Evolutionary conservation across 2,329 filamentous ascomycete species (phyloP), one percentile per base, ranked within the genome.

Genomic region (Byssochlamys sp.): DNA sequence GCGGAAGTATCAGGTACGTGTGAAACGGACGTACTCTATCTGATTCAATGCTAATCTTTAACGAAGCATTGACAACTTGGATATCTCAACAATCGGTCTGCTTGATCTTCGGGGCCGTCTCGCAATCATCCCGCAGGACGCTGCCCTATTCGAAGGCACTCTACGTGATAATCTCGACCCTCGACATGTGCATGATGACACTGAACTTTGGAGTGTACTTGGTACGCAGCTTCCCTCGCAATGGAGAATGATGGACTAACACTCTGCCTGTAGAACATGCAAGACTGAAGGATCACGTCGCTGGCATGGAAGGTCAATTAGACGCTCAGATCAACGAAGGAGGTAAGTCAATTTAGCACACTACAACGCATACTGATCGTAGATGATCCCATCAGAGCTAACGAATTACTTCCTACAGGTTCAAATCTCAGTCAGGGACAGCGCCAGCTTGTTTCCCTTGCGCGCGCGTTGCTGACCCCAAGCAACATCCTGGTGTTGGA

Each of bases 61-160:
- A 33, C 52, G 53, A 53, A 88, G 84, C 65, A 96, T 99, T 67
- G 94, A 99, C 74, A 82, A 84, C 52, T 77, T 99, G 56, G 89
- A 96, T 74, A 96, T 94, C 11, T 92, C 90, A 56, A 85, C 84
- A 2, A 96, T 99, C 67, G 94, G 94, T 2, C 77, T 99, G 55
- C 76, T 95, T 56, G 94, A 99, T 72, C 81, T 99, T 57, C 86
- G 94, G 57, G 84, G 91, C 57, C 86, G 94, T 58, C 80, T 99
- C 53, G 92, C 94, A 56, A 99, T 99, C 68, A 99, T 99, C 64
- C 94, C 95, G 3, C 94, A 99, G 72, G 95, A 99, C 75, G 92
- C 94, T 29, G 92, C 92, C 62, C 83, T 99, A 60, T 99, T 99
- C 67, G 90, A 95, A 73, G 91, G 91, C 54, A 91, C 88, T 7